These are phyloP conservation scores for Aspergillus pseudotamarii DNA, from an alignment of 2,329 filamentous ascomycete species.

Conservation along the genomic window DNA sequence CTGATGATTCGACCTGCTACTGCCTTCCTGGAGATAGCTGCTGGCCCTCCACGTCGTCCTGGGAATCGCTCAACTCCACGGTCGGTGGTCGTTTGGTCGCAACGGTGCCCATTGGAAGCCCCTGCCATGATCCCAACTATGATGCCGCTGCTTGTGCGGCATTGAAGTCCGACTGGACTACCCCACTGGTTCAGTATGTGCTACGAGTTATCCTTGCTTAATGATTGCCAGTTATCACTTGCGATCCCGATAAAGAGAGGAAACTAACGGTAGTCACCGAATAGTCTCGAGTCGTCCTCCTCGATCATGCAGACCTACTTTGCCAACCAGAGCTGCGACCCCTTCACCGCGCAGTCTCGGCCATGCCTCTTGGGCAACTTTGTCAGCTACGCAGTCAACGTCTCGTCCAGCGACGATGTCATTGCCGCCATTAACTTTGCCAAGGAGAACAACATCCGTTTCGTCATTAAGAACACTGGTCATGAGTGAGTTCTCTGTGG, in stretches of 20 bases:
- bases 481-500: conserved; percentile 36
- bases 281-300: conserved; percentile 29
- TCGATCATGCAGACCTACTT: conserved; percentile 38
- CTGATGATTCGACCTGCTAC: conserved; percentile 19
- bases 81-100: conserved; percentile 41
- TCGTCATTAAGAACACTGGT: conserved; percentile 50
- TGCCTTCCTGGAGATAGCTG: conserved; percentile 41
- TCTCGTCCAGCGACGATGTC: conserved; percentile 32
- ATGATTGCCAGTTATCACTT: background rate
- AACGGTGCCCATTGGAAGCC: conserved; percentile 42
- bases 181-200: conserved; percentile 32
- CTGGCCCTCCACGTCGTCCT: conserved; percentile 39
- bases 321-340: conserved; percentile 36
- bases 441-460: conserved; percentile 52
- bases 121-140: conserved; percentile 38
- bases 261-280: background rate
- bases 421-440: conserved; percentile 46
- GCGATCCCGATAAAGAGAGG: no score
- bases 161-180: conserved; percentile 28
- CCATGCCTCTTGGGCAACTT: conserved; percentile 35
- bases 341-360: conserved; percentile 27
- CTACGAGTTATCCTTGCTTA: background rate
- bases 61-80: conserved; percentile 40
- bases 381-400: conserved; percentile 39
- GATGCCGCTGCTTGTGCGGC: conserved; percentile 23